Base-by-base conservation (phyloP, 148 eudicot genomes). In the Fagopyrum homotropicum region DNA sequence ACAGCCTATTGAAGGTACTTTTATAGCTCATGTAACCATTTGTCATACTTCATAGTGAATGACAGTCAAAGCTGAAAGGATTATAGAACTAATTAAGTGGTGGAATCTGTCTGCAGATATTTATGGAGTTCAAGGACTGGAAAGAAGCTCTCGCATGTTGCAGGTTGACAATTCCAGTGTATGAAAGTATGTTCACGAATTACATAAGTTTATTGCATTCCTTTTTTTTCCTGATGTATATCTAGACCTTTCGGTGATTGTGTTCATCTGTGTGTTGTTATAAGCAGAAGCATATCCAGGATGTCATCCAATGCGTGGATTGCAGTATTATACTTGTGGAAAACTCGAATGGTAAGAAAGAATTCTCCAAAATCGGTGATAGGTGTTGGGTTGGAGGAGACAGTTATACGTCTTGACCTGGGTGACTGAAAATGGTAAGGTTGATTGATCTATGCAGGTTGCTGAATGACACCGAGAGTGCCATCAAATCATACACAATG, bases 271-370 rank as follows among this genome's bases (percentile, higher is more conserved):
- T 1, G 7, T 11, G 7, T 11, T 19, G 66, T 49, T 71, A 30
- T 72, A 61, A 8, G n/a, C 90, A 95, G 98, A 84, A 84, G 97
- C 79, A 9, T 95, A 95, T 77, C 83, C 89, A 56, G 89, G 85
- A 75, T 78, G 83, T 77, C 96, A 95, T 86, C 98, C 98, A 19
- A 83, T 86, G 88, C 90, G 86, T 79, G 98, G 98, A 69, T 80
- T 95, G 82, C 98, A 95, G 69, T 90, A 92, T 73, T 95, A 90
- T 82, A 89, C 92, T 54, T 84, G 92, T 45, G 98, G 98, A 44
- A 95, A 95, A 81, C 89, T 95, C 17, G 93, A 92, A 78, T 92
- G 98, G 98, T 95, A 77, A 83, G 90, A 61, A 48, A 61, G 50
- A 1, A 44, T 43, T 57, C 35, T 45, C 44, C 16, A 57, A 45